phyloP scores from a whole-genome alignment of 176 grass and related monocot species.

The Eremochloa ophiuroides region DNA sequence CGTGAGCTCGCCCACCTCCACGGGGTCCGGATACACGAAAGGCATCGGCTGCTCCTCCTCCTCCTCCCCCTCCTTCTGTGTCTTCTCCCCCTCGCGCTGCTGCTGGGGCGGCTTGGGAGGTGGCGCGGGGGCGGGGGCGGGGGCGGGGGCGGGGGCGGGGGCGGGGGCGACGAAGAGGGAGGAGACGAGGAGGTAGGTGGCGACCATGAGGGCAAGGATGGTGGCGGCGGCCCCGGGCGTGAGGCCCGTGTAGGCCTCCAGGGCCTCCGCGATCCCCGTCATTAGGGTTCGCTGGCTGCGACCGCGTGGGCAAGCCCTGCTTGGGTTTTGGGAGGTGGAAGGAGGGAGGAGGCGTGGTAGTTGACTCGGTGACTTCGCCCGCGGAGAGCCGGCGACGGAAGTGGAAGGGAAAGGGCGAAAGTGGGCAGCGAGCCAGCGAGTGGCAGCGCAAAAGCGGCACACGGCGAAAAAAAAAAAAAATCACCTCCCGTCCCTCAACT shows the following conservation, averaged over 20 bases:
- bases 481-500: too few species aligned
- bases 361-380: conserved; percentile 10
- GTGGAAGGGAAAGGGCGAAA: background rate
- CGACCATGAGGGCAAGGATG: conserved; percentile 74
- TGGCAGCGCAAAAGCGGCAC: too few species aligned
- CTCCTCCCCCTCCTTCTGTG: background rate
- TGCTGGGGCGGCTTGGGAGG: conserved; percentile 2
- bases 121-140: background rate
- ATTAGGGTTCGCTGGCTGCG: background rate
- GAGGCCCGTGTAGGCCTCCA: conserved; percentile 75
- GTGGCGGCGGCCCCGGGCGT: conserved; percentile 75
- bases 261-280: conserved; percentile 47
- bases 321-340: background rate
- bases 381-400: background rate
- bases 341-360: background rate
- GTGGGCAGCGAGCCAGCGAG: too few species aligned
- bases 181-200: conserved; percentile 73
- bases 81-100: background rate
- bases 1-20: conserved; percentile 74
- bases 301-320: background rate
- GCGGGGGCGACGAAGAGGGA: conserved; percentile 59
- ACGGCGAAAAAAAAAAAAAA: too few species aligned
- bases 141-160: conserved; percentile 15
- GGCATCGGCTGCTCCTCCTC: conserved; percentile 4
- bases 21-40: conserved; percentile 41